Evolutionary conservation across 805 yeast genomes (phyloP).

Genomic region (Wickerhamiella azymoides): DNA sequence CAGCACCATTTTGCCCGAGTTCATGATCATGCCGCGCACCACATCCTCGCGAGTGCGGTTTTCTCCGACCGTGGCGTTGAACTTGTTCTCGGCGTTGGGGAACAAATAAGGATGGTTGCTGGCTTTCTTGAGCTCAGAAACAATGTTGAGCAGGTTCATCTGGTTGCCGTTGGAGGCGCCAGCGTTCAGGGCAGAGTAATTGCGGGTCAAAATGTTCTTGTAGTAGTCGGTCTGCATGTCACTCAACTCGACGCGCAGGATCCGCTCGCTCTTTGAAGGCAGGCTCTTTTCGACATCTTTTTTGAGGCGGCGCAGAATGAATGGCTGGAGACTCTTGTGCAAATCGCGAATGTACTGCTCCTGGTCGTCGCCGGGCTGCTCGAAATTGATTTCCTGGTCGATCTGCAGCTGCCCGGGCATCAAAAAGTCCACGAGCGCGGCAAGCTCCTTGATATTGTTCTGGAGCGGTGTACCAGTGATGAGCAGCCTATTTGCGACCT

Average conservation of each 20-base stretch:
- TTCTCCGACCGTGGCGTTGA: slow-evolving; percentile 35
- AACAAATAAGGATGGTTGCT: slow-evolving; percentile 94
- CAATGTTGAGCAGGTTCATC: slow-evolving; percentile 73
- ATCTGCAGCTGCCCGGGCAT: slow-evolving; percentile 90
- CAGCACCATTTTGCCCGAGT: slow-evolving; percentile 95
- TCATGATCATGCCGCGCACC: slow-evolving; percentile 86
- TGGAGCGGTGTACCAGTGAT: slow-evolving; percentile 98
- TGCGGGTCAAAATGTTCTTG: slow-evolving; percentile 81
- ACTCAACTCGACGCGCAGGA: slow-evolving; percentile 84
- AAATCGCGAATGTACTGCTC: slow-evolving; percentile 78
- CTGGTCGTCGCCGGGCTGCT: slow-evolving; percentile 72
- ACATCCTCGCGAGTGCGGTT: slow-evolving; percentile 54
- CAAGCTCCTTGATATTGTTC: slow-evolving; percentile 86
- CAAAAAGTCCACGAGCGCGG: slow-evolving; percentile 84
- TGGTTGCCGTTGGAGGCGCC: slow-evolving; percentile 67
- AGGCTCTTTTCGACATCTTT: slow-evolving; percentile 95
- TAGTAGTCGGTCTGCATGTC: slow-evolving; percentile 93
- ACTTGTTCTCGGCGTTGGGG: slow-evolving; percentile 81
- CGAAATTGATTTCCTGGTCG: slow-evolving; percentile 92
- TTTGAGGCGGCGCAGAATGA: slow-evolving; percentile 80
- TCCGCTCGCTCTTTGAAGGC: slow-evolving; percentile 92
- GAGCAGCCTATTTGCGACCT: slow-evolving; percentile 67
- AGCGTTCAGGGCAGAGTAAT: slow-evolving; percentile 79
- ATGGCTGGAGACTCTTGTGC: slow-evolving; percentile 78
- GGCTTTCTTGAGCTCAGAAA: slow-evolving; percentile 93